phyloP scores from a whole-genome alignment of 2,329 filamentous ascomycete species.

The Penicillium polonicum region DNA sequence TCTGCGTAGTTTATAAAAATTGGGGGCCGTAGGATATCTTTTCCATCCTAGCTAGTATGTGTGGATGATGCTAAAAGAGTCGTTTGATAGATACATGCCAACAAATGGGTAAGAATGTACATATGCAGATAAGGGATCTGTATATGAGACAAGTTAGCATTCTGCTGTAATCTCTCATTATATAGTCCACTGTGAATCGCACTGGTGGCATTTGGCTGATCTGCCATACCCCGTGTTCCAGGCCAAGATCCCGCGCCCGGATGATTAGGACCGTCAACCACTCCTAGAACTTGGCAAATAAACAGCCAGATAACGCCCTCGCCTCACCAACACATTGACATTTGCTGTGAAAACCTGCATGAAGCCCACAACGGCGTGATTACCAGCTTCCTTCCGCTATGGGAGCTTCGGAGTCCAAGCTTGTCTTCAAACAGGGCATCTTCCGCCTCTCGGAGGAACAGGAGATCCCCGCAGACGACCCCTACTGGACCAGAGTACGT shows the following conservation, averaged over 20 bases:
- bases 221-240: slow-evolving; percentile 11
- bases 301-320: slow-evolving; percentile 3
- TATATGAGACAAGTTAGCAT: neutral
- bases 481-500: slow-evolving; percentile 88
- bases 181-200: neutral
- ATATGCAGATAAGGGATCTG: neutral
- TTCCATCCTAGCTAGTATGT: neutral
- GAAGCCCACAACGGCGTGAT: slow-evolving; percentile 28
- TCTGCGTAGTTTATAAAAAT: neutral
- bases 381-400: slow-evolving; percentile 52
- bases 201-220: slow-evolving; percentile 3
- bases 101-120: neutral
- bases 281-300: slow-evolving; percentile 6
- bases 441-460: slow-evolving; percentile 92
- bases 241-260: slow-evolving; percentile 19
- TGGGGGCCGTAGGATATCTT: neutral
- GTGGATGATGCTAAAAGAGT: neutral
- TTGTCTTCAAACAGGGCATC: slow-evolving; percentile 98
- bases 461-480: slow-evolving; percentile 80
- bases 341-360: slow-evolving; percentile 21
- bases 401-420: slow-evolving; percentile 98
- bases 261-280: slow-evolving; percentile 17
- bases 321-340: neutral
- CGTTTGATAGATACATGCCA: neutral
- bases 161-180: neutral